A percentile compares a stretch with the other conserved stretches of the same genome.
Evolutionary conservation across 768 basidiomycete genomes (phyloP).

Genomic region (Mycena crocata): DNA sequence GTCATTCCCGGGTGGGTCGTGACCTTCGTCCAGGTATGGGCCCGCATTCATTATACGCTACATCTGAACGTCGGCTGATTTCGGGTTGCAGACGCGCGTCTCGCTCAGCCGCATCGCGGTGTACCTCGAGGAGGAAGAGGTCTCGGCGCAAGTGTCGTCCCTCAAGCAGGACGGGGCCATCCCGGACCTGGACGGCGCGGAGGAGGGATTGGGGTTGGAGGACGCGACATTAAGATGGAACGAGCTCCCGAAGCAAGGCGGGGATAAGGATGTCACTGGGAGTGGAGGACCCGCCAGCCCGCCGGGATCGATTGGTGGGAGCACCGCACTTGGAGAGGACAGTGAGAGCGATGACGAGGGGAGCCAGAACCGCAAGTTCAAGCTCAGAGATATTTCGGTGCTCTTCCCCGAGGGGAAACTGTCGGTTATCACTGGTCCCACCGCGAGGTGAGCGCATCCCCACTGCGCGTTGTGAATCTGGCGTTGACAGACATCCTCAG

Average conservation of each 20-base stretch:
- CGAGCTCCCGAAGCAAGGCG: constrained; percentile 46
- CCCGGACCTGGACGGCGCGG: constrained; percentile 36
- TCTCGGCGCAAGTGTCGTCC: constrained; percentile 71
- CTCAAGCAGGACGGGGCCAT: constrained; percentile 57
- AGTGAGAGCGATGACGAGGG: constrained; percentile 30
- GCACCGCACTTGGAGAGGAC: constrained; percentile 9
- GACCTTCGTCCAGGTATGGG: constrained; percentile 73
- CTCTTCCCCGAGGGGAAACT: constrained; percentile 79
- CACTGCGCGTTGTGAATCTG: neutral
- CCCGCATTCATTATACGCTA: neutral
- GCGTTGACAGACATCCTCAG: constrained; percentile 50
- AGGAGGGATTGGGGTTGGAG: constrained; percentile 58
- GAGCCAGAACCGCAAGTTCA: constrained; percentile 63
- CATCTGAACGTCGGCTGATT: neutral
- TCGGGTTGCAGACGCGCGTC: constrained; percentile 61
- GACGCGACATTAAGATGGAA: constrained; percentile 75
- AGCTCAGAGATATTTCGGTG: constrained; percentile 74
- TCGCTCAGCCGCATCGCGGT: constrained; percentile 76
- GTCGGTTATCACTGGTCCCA: constrained; percentile 81
- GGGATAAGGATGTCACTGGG: constrained; percentile 22
- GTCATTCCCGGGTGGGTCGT: constrained; percentile 86
- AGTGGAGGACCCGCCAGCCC: neutral
- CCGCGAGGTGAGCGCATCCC: constrained; percentile 55
- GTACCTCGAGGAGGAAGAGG: constrained; percentile 79
- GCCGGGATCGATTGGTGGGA: constrained; percentile 1